These are phyloP conservation scores for Debaryomyces subglobosus DNA, from an alignment of 1,139 yeast genomes.

Conservation along the genomic window DNA sequence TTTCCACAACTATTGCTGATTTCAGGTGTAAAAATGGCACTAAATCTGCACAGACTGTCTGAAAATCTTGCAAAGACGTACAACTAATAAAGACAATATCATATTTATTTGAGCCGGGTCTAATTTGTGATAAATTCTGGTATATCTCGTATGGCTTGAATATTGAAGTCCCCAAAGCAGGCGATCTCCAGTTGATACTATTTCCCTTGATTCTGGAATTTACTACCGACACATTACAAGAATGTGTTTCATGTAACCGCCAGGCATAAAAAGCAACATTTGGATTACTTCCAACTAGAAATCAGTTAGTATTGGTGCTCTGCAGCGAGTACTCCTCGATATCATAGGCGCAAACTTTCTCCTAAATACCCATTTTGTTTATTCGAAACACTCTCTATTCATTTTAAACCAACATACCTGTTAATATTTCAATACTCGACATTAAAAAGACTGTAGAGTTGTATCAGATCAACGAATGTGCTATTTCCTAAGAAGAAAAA, in stretches of 20 bases:
- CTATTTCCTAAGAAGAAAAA: constrained; percentile 3
- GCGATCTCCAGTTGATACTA: constrained; percentile 15
- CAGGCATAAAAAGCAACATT: constrained; percentile 54
- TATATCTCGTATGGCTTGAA: constrained; percentile 28
- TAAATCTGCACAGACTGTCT: constrained; percentile 30
- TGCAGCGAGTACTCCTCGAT: not conserved
- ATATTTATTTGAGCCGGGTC: constrained; percentile 22
- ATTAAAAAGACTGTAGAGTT: constrained; percentile 13
- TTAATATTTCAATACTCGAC: constrained; percentile 28
- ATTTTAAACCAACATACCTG: constrained; percentile 27
- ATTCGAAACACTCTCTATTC: not conserved
- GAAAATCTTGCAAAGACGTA: constrained; percentile 48
- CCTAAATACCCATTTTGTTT: not conserved
- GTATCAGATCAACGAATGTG: constrained; percentile 4
- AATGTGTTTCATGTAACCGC: constrained; percentile 44
- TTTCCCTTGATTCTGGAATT: constrained; percentile 19
- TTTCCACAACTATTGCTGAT: constrained; percentile 63
- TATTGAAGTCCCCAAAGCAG: constrained; percentile 20
- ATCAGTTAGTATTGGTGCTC: constrained; percentile 18
- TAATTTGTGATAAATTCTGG: constrained; percentile 21
- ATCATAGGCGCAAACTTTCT: not conserved
- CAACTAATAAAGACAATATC: constrained; percentile 43
- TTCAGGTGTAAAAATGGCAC: constrained; percentile 29
- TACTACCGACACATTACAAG: constrained; percentile 41
- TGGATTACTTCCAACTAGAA: constrained; percentile 49